A percentile compares a stretch with the other conserved stretches of the same genome.
Evolutionary conservation across 495 filamentous ascomycete genomes (phyloP).

Genomic region (Aspergillus affinis): DNA sequence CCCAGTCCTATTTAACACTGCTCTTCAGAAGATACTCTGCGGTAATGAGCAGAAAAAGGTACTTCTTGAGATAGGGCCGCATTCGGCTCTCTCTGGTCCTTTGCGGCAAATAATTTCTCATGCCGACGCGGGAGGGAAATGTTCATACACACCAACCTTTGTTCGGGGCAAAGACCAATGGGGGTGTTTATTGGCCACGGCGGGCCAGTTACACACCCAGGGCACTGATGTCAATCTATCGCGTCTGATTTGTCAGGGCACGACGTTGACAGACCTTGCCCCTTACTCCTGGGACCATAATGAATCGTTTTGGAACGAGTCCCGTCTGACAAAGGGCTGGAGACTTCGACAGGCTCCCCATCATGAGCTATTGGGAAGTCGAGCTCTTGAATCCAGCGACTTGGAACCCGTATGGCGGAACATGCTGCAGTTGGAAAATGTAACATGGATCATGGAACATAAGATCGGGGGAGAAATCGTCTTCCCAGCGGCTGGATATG

Average conservation of each 20-base stretch:
- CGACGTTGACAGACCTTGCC: conserved; percentile 40
- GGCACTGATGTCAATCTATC: conserved; percentile 23
- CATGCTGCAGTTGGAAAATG: conserved; percentile 37
- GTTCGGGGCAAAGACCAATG: conserved; percentile 2
- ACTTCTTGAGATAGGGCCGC: conserved; percentile 24
- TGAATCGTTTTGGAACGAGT: conserved; percentile 44
- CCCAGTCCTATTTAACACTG: conserved; percentile 37
- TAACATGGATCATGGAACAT: conserved; percentile 50
- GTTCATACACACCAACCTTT: too few species aligned
- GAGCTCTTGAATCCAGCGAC: conserved; percentile 32
- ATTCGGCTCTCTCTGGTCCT: conserved; percentile 13
- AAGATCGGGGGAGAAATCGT: conserved; percentile 32
- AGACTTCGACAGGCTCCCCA: conserved; percentile 41
- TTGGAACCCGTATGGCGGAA: conserved; percentile 50
- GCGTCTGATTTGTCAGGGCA: conserved; percentile 26
- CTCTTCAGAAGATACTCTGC: conserved; percentile 24
- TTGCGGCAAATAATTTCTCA: neutral
- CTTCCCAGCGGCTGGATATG: conserved; percentile 47
- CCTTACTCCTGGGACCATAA: conserved; percentile 51
- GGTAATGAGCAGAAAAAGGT: neutral
- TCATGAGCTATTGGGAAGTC: conserved; percentile 44
- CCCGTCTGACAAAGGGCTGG: conserved; percentile 40
- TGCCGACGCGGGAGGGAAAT: too few species aligned
- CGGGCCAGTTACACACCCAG: conserved; percentile 32
- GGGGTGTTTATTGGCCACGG: conserved; percentile 5